Base-by-base conservation (phyloP, 495 filamentous ascomycete genomes). In the Geoglossum glabrum region DNA sequence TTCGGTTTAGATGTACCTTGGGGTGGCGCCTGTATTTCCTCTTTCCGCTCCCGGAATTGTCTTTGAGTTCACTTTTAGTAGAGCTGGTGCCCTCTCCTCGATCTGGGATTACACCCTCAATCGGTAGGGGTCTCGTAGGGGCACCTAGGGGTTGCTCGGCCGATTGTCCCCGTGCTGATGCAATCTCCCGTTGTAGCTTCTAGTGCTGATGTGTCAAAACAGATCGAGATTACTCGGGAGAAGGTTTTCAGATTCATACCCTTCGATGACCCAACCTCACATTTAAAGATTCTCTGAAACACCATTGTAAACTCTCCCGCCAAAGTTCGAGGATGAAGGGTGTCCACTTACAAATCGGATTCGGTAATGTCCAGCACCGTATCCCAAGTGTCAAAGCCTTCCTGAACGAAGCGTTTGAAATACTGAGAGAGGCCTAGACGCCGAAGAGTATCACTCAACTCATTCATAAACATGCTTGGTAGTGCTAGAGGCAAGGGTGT, bases 361-460 rank as follows among this genome's bases (percentile, higher is more conserved):
- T 89, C 85, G 47, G 82, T 86, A 50, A 89, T 86, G 56, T 88
- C 85, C 55, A 85, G 69, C 46, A 88, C 76, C 5, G 82, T 85
- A 36, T 87, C 82, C 85, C 85, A 89, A 38, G 79, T 80, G 67
- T 89, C 84, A 64, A 89, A 89, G 21, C 84, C 85, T 65, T 87
- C 84, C 19, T 81, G 78, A 27, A 85, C 65, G 61, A 89, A 84
- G 60, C 66, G 66, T 56, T 82, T 73, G 57, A 84, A 74, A 67
- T 89, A 89, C 66, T 86, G 80, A 66, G 73, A 72, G 65, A 89
- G 77, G 61, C 83, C 84, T 67, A 88, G 70, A 72, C 83, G 82
- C 66, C 76, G 76, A 64, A 89, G 75, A 43, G 79, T 74, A 50
- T 25, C 7, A 9, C 46, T 21, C 19, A 50, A 28, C 4, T 50